Evolutionary conservation across 148 eudicot species (phyloP).

Genomic region (Camellia japonica): DNA sequence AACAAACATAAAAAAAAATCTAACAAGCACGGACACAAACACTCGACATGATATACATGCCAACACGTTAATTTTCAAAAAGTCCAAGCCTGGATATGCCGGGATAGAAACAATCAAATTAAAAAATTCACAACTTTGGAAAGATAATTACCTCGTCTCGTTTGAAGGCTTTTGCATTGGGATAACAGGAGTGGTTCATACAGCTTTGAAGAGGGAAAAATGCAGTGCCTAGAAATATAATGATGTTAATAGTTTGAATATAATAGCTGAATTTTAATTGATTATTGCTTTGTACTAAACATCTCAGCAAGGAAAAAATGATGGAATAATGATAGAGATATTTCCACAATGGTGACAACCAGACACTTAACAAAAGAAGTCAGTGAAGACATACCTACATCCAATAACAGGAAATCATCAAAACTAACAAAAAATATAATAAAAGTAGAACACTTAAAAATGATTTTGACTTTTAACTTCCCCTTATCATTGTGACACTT

Average conservation of each 20-base stretch:
- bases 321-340: neutral
- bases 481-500: neutral
- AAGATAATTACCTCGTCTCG: slow-evolving; percentile 72
- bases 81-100: neutral
- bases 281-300: neutral
- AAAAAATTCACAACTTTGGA: neutral
- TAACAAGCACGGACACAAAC: no score
- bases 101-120: neutral
- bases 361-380: neutral
- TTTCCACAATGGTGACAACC: neutral
- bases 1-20: no score
- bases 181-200: slow-evolving; percentile 91
- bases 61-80: no score
- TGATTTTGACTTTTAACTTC: neutral
- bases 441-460: neutral
- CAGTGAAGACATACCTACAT: neutral
- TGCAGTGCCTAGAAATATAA: slow-evolving; percentile 61
- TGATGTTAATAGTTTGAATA: neutral
- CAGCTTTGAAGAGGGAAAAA: slow-evolving; percentile 96
- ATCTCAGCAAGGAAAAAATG: neutral
- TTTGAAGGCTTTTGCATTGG: slow-evolving; percentile 95
- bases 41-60: no score
- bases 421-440: neutral
- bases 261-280: neutral
- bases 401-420: neutral